Percentiles rank a stretch among this genome's conserved stretches.
These are phyloP conservation scores for Microcyclospora pomicola DNA, from an alignment of 2,329 filamentous ascomycete genomes.

Conservation along the genomic window DNA sequence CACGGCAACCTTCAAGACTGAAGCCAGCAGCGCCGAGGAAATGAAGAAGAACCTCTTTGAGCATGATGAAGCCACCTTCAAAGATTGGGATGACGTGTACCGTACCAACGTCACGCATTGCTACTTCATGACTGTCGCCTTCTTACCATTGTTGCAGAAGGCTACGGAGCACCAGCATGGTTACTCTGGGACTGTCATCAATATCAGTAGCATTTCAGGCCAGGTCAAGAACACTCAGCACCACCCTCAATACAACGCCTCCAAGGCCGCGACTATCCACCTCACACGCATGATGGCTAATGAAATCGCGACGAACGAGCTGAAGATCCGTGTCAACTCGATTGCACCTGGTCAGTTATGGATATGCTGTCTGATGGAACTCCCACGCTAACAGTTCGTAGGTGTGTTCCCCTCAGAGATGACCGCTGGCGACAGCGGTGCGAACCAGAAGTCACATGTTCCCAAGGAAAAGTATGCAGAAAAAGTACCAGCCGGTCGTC, in stretches of 20 bases:
- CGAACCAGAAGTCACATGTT: constrained; percentile 41
- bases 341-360: constrained; percentile 37
- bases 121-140: constrained; percentile 34
- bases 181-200: constrained; percentile 33
- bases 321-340: constrained; percentile 44
- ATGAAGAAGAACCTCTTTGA: constrained; percentile 33
- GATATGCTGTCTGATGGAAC: not conserved
- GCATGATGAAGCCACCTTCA: constrained; percentile 25
- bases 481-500: constrained; percentile 36
- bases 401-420: constrained; percentile 43
- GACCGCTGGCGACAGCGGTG: constrained; percentile 38
- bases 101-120: constrained; percentile 35
- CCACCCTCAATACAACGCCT: constrained; percentile 35
- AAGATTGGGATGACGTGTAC: constrained; percentile 34
- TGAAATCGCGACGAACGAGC: constrained; percentile 36
- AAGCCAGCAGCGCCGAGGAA: constrained; percentile 27
- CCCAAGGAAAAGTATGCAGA: constrained; percentile 38
- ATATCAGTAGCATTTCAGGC: constrained; percentile 33
- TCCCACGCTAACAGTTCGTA: not conserved
- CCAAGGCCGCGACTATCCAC: constrained; percentile 37
- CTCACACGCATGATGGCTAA: constrained; percentile 42
- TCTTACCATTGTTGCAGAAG: constrained; percentile 33
- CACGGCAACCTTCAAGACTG: constrained; percentile 25
- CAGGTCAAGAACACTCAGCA: constrained; percentile 33
- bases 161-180: constrained; percentile 28